Evolutionary conservation across 2,329 filamentous ascomycete genomes (phyloP), one percentile per base, ranked within the genome.

Genomic region (Botrytis elliptica): DNA sequence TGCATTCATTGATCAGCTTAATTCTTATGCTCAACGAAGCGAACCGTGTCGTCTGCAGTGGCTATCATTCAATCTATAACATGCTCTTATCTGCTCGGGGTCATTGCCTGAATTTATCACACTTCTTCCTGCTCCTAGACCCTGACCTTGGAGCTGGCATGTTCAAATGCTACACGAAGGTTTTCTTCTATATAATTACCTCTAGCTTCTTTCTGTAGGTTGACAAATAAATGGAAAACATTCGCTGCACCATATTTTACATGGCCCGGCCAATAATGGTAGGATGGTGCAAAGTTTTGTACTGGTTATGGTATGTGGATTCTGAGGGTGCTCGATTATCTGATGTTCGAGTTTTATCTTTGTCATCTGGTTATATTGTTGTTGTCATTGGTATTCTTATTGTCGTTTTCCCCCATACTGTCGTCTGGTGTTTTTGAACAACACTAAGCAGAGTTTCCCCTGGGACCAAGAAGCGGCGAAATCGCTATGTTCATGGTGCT

Each of bases 191-290:
- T 57, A 18, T 29, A 18, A 18, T 29, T 4, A 16, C 29, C n/a
- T 29, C 12, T 57, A 4, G 25, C 2, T 29, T 57, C 7, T 18
- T 7, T 29, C 6, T 29, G 6, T 29, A 22, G n/a, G 14, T 14
- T 52, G n/a, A 57, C 5, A 2, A 57, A 29, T 57, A 16, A 29
- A 29, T 16, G 3, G 12, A 29, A 29, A 18, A 16, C 14, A 29
- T 10, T 52, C 0, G 25, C 0, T 5, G n/a, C n/a, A 8, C 7
- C 4, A 1, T n/a, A 52, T 6, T 1, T 7, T 5, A n/a, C 7
- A 12, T n/a, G 4, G 22, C 22, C 25, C 12, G 12, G 10, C 25
- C 49, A 12, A n/a, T 1, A 52, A n/a, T n/a, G 16, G 25, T 14
- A 55, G 49, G 25, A 55, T 4, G 25, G 25, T 14, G 25, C 25